Evolutionary conservation across 2,329 filamentous ascomycete genomes (phyloP), one percentile per base, ranked within the genome.

Genomic region (Cercospora sojina): DNA sequence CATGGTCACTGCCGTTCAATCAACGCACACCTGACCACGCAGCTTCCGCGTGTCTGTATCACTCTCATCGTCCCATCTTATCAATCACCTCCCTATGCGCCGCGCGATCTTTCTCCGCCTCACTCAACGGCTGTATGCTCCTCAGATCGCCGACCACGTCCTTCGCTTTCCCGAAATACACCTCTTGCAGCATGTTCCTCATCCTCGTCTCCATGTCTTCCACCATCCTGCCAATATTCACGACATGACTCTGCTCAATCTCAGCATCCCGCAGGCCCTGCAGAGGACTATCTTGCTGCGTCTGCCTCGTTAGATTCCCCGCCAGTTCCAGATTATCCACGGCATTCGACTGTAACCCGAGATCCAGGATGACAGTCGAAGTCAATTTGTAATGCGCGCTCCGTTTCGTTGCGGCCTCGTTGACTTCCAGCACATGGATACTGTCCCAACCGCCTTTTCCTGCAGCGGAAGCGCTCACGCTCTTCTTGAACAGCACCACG

Each of bases 191-290:
- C 80, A 98, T 80, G 80, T 99, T 99, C 71, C 95, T 88, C 95
- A 99, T 98, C 86, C 97, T 97, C 78, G 97, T 88, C 83, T 99
- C 95, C 95, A 99, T 98, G 80, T 99, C 95, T 84, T 99, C 95
- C 61, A 99, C 93, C 77, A 99, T 85, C 70, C 90, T 86, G 64
- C 95, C 95, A 67, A 98, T 92, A 80, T 99, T 99, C 74, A 91
- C 91, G 74, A 99, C 95, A 83, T 99, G 95, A 79, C 91, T 92
- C 73, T 91, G 90, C 80, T 98, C 94, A 75, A 90, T 90, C 73
- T 96, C 92, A 5, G 71, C 72, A 53, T 78, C 77, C 56, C 77
- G 69, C 23, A 76, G 66, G 1, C 76, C 76, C 47, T 74, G 71
- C 41, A 97, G 91, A 8, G 91, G 88, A 77, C 97, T 84, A 80